phyloP scores from a whole-genome alignment of 345 rosid genomes.

The Viola odorata region DNA sequence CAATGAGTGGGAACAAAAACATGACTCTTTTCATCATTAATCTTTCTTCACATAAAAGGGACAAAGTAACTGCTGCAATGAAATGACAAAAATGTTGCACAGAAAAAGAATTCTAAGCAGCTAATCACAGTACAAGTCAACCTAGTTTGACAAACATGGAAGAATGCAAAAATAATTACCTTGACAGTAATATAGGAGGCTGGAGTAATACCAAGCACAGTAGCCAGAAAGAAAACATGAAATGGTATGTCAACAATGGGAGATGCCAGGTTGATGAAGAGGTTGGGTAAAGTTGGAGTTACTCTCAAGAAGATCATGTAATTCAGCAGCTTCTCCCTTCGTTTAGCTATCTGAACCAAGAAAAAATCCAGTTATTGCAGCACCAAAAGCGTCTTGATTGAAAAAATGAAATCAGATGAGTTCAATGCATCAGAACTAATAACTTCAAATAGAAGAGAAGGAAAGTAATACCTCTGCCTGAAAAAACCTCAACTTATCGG shows the following conservation, averaged over 20 bases:
- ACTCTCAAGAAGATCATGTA: slow-evolving; percentile 95
- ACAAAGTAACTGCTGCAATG: neutral
- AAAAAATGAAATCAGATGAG: neutral
- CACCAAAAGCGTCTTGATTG: neutral
- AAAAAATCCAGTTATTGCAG: neutral
- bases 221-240: slow-evolving; percentile 87
- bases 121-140: neutral
- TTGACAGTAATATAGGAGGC: slow-evolving; percentile 90
- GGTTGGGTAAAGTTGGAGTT: slow-evolving; percentile 93
- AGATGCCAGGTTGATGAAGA: slow-evolving; percentile 94
- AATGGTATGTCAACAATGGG: slow-evolving; percentile 95
- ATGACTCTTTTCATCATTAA: too few species aligned
- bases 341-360: slow-evolving; percentile 67
- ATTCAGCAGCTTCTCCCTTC: slow-evolving; percentile 85
- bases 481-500: slow-evolving; percentile 87
- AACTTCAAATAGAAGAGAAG: neutral
- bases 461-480: slow-evolving; percentile 70
- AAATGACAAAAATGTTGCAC: neutral
- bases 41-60: neutral
- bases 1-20: too few species aligned
- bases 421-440: neutral
- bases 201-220: slow-evolving; percentile 83
- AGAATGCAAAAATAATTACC: slow-evolving; percentile 38
- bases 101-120: neutral
- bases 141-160: neutral